phyloP scores from a whole-genome alignment of 148 eudicot species.

The Camellia lanceoleosa region DNA sequence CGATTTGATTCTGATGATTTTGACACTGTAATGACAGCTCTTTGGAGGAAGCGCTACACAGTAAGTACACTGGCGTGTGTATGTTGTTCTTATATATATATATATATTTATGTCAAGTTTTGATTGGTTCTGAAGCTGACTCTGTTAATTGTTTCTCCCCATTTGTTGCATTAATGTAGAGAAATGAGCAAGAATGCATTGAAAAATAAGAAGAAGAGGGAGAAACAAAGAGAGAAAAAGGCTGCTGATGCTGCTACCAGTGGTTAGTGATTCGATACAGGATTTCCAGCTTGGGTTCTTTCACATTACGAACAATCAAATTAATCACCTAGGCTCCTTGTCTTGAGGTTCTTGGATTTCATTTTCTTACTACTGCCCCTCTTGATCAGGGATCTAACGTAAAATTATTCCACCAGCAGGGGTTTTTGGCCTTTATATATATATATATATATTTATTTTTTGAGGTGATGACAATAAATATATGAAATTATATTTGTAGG shows the following conservation, averaged over 20 bases:
- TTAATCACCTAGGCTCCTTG: not conserved
- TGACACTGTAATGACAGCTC: constrained; percentile 43
- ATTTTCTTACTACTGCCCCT: not conserved
- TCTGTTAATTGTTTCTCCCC: not conserved
- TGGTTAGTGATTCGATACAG: constrained; percentile 31
- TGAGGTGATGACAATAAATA: not conserved
- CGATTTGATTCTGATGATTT: not conserved
- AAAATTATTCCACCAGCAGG: not conserved
- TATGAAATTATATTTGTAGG: not conserved
- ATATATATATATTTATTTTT: not conserved
- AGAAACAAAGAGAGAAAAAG: constrained; percentile 90
- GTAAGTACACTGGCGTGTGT: constrained; percentile 27
- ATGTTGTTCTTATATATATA: not conserved
- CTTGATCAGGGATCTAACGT: not conserved
- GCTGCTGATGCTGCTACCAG: constrained; percentile 59
- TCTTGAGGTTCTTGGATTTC: not conserved
- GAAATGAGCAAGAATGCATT: constrained; percentile 88
- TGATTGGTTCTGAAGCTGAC: not conserved
- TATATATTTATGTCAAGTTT: not conserved
- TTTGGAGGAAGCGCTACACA: constrained; percentile 59
- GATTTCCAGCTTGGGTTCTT: not conserved
- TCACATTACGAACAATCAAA: not conserved
- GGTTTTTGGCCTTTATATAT: not conserved
- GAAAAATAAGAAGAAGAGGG: constrained; percentile 91
- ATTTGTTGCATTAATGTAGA: constrained; percentile 32